phyloP scores from a whole-genome alignment of 2,329 filamentous ascomycete species.

The Cytospora chrysosperma region DNA sequence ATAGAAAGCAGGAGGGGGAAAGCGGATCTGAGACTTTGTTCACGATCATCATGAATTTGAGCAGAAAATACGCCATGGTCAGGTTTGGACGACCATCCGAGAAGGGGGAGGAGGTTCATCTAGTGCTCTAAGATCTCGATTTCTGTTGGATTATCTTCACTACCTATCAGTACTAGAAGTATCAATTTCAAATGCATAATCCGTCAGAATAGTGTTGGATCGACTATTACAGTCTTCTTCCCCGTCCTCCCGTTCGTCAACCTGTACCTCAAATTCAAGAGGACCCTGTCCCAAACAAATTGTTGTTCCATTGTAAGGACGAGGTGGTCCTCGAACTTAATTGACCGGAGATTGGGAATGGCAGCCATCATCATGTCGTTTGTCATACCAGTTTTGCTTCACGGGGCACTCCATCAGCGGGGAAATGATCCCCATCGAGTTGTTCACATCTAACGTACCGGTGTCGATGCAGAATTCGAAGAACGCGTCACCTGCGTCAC shows the following conservation, averaged over 20 bases:
- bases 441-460: conserved; percentile 17
- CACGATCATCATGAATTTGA: conserved; percentile 21
- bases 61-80: conserved; percentile 9
- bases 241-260: no score
- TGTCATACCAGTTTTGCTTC: conserved; percentile 17
- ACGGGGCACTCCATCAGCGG: conserved; percentile 17
- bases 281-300: no score
- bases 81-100: conserved; percentile 20
- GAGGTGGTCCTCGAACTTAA: background rate
- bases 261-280: no score
- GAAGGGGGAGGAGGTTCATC: conserved; percentile 12
- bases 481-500: conserved; percentile 18
- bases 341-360: background rate
- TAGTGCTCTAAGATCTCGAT: background rate
- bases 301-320: background rate
- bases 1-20: background rate
- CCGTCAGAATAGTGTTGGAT: background rate
- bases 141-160: background rate
- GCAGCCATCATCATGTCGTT: background rate
- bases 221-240: background rate
- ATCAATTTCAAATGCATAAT: no score
- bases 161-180: background rate
- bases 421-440: conserved; percentile 19
- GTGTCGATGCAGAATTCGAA: conserved; percentile 24
- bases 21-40: conserved; percentile 16